A percentile compares a stretch with the other conserved stretches of the same genome.
These are phyloP conservation scores for Jasminum sambac DNA, from an alignment of 257 asterid genomes.

Conservation along the genomic window DNA sequence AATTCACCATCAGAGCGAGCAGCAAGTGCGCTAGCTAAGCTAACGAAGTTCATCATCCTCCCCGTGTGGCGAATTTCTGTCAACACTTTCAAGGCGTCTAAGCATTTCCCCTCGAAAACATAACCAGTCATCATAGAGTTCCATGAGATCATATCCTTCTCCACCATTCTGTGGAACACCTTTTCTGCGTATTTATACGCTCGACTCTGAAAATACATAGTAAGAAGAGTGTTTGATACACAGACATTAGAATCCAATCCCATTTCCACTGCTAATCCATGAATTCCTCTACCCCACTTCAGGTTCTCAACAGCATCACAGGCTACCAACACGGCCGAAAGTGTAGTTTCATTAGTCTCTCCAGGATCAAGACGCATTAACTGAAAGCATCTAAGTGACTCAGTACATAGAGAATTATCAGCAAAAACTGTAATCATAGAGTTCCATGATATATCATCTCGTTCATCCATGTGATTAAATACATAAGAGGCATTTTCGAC, in stretches of 20 bases:
- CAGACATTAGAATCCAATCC: constrained; percentile 61
- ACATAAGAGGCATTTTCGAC: constrained; percentile 49
- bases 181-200: constrained; percentile 54
- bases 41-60: constrained; percentile 49
- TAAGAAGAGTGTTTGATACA: constrained; percentile 67
- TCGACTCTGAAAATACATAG: constrained; percentile 68
- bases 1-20: constrained; percentile 60
- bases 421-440: constrained; percentile 72
- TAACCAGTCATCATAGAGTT: constrained; percentile 85
- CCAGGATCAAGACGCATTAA: constrained; percentile 63
- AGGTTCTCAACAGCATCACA: constrained; percentile 48
- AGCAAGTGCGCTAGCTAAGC: constrained; percentile 72
- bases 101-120: constrained; percentile 51
- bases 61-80: constrained; percentile 39
- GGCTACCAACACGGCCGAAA: constrained; percentile 58
- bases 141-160: constrained; percentile 77
- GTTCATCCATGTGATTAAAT: constrained; percentile 56
- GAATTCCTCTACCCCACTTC: constrained; percentile 79
- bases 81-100: constrained; percentile 56
- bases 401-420: constrained; percentile 46
- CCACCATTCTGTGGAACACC: constrained; percentile 54
- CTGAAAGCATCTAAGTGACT: constrained; percentile 50
- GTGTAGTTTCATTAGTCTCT: constrained; percentile 61
- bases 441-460: constrained; percentile 81
- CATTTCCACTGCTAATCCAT: constrained; percentile 66